Evolutionary conservation across 768 basidiomycete genomes (phyloP), one percentile per base, ranked within the genome.

Genomic region (Fistulinella prunicolor): DNA sequence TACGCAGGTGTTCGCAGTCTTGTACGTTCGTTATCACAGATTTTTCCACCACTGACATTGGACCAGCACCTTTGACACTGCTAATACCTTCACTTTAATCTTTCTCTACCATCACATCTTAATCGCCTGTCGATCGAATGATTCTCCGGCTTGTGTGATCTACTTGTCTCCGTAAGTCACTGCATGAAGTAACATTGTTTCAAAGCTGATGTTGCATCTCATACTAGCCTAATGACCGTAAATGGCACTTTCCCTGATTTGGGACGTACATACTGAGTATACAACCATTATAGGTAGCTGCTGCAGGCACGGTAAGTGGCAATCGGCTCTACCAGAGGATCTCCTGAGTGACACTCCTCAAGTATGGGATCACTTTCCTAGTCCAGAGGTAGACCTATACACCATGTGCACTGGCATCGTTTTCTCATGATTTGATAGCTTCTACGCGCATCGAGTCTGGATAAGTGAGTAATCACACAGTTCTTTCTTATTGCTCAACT

Each of bases 371-470:
- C 35, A 49, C 54, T 2, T 64, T 64, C 32, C 29, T 50, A 17
- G 62, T 63, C 9, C 56, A 64, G 30, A 30, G 54, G 61, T 63
- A 46, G 6, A 21, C 3, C 13, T 16, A 20, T 16, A 24, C 30
- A 3, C 9, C n/a, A 10, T 30, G 4, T 30, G 10, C 9, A 17
- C 22, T 37, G 26, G 28, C n/a, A 26, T 2, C 3, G 3, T 38
- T 28, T 9, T 16, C 49, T 53, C 13, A 58, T 14, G 1, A 0
- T 2, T 7, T 21, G 9, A 38, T 36, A 64, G 62, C 43, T 62
- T 62, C 28, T 63, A 63, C 21, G 47, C 47, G 20, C 62, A 62
- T 21, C 59, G 59, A 30, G 56, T 63, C 17, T 64, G 59, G 58
- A 61, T 62, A 52, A 62, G 60, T 62, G 37, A 36, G 60, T 37